Evolutionary conservation across 2,329 filamentous ascomycete species (phyloP), one percentile per base, ranked within the genome.

Genomic region (Bertia moriformis): DNA sequence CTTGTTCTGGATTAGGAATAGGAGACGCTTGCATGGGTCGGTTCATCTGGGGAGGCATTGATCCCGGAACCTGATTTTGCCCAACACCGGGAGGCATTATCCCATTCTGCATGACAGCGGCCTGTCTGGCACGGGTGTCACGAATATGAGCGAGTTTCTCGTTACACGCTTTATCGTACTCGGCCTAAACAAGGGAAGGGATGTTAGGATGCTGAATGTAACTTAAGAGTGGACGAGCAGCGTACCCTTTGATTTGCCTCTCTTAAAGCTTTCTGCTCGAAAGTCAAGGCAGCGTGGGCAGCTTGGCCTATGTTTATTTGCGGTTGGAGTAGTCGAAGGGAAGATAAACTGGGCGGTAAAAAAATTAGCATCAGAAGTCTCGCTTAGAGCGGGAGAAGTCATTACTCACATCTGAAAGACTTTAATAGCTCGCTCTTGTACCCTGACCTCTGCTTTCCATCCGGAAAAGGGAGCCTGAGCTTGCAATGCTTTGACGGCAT

Each of bases 191-290:
- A 35, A 19, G 3, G 13, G 18, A 22, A 15, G 43, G 27, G n/a
- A n/a, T n/a, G n/a, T n/a, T n/a, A n/a, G n/a, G n/a, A n/a, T n/a
- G n/a, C n/a, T n/a, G n/a, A 37, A 40, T 38, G 42, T 29, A 32
- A 19, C 4, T 29, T 10, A 19, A 24, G 14, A 45, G 41, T 42
- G 12, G 42, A 29, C 24, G 10, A 29, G 24, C 24, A 10, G 24
- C 39, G 45, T 57, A 53, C 14, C 48, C 57, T 42, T 53, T 57
- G 46, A 13, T 44, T 36, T 19, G 42, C 42, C 43, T 62, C 57
- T 38, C 53, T 51, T 40, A 66, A 65, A 12, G 60, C 55, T 41
- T 61, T 62, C 36, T 58, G 53, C 45, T 67, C 63, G 41, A 65
- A 66, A 38, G 46, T 53, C 35, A 64, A 44, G 14, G 62, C 63